Evolutionary conservation across 495 filamentous ascomycete genomes (phyloP).

Genomic region (Penicillium turbatum): DNA sequence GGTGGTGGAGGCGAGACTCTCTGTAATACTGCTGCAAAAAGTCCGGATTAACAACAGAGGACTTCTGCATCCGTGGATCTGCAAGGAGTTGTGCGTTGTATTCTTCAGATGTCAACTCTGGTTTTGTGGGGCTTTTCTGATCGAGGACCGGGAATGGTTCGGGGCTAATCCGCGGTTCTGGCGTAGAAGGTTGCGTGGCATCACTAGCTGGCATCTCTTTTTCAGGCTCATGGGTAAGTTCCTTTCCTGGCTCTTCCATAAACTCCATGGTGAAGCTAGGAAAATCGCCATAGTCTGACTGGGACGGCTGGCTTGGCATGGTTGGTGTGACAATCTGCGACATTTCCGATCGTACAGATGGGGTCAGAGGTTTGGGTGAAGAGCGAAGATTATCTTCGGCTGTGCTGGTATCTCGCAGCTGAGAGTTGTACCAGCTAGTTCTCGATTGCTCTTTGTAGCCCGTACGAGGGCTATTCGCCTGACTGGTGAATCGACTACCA

Average conservation of each 20-base stretch:
- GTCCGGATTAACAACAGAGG: constrained; percentile 81
- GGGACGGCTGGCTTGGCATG: constrained; percentile 9
- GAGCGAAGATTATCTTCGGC: neutral
- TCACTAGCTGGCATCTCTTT: neutral
- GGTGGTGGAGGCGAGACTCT: constrained; percentile 88
- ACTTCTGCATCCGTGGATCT: constrained; percentile 77
- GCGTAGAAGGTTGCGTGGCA: neutral
- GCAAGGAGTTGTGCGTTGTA: constrained; percentile 79
- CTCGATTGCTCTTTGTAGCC: constrained; percentile 74
- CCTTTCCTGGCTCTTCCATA: constrained; percentile 19
- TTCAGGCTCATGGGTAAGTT: neutral
- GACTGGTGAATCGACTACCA: constrained; percentile 62
- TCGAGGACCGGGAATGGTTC: neutral
- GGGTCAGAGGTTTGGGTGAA: constrained; percentile 6
- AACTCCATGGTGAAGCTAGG: constrained; percentile 34
- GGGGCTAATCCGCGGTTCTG: constrained; percentile 8
- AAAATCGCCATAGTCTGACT: constrained; percentile 47
- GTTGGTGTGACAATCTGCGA: neutral
- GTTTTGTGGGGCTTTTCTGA: constrained; percentile 20
- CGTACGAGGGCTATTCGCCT: constrained; percentile 49
- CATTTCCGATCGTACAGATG: neutral
- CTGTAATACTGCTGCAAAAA: constrained; percentile 93
- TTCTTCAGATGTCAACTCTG: constrained; percentile 75
- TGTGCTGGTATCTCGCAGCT: constrained; percentile 46
- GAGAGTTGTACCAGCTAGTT: constrained; percentile 72